Evolutionary conservation across 2,329 filamentous ascomycete genomes (phyloP).

Genomic region (Colletotrichum phormii): DNA sequence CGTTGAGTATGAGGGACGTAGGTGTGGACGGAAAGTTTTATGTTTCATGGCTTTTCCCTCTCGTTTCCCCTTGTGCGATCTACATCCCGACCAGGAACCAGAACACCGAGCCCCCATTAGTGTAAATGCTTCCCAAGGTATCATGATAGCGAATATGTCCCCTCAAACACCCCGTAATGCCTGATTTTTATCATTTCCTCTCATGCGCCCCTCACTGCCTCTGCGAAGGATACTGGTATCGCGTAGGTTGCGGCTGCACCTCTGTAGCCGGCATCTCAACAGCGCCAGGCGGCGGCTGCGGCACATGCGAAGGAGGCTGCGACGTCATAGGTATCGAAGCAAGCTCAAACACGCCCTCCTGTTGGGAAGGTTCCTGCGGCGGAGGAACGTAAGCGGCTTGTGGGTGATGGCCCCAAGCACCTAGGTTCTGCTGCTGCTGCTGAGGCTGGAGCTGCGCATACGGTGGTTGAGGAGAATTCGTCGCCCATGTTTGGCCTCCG

Average conservation of each 20-base stretch:
- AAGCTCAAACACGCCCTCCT: conserved; percentile 35
- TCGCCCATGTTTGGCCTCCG: conserved; percentile 31
- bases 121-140: neutral
- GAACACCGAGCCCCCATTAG: neutral
- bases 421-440: conserved; percentile 14
- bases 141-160: neutral
- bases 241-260: neutral
- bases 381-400: conserved; percentile 12
- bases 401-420: conserved; percentile 29
- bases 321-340: conserved; percentile 24
- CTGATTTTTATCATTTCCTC: neutral
- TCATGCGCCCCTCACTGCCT: neutral
- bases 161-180: neutral
- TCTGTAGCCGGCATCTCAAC: conserved; percentile 37
- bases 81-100: neutral
- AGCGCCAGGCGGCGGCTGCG: conserved; percentile 3
- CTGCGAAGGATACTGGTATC: conserved; percentile 16
- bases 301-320: neutral
- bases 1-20: no score
- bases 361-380: neutral
- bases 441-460: conserved; percentile 5
- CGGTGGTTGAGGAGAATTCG: conserved; percentile 11
- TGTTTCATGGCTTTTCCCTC: neutral
- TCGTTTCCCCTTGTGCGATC: neutral
- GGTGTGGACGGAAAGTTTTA: neutral